These are phyloP conservation scores for Schwanniomyces etchellsii DNA, from an alignment of 1,139 yeast species.

Conservation along the genomic window DNA sequence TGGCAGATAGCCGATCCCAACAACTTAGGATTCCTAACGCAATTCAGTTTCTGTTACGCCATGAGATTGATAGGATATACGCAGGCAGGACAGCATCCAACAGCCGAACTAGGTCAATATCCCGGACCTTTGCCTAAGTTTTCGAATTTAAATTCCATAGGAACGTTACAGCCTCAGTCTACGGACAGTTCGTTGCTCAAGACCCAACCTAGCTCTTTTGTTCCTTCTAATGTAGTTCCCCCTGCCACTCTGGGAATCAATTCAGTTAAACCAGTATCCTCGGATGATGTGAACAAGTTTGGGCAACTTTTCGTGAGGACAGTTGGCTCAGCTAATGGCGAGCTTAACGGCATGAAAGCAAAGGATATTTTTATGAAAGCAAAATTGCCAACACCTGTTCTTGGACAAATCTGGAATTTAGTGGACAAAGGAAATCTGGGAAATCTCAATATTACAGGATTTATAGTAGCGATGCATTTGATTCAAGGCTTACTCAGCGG, in stretches of 20 bases:
- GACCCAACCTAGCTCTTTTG: constrained; percentile 36
- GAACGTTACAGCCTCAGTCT: constrained; percentile 27
- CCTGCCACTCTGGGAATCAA: constrained; percentile 19
- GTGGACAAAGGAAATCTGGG: constrained; percentile 78
- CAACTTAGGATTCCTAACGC: constrained; percentile 80
- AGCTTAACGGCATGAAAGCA: constrained; percentile 70
- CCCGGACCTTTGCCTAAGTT: constrained; percentile 59
- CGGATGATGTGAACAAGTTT: constrained; percentile 66
- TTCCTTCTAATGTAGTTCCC: constrained; percentile 17
- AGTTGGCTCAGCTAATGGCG: constrained; percentile 46
- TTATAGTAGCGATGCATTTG: constrained; percentile 91
- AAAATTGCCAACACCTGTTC: constrained; percentile 62
- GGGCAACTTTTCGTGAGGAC: constrained; percentile 71
- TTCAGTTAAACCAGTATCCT: constrained; percentile 55
- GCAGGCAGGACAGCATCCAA: constrained; percentile 64
- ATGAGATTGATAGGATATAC: constrained; percentile 87
- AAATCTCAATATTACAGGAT: constrained; percentile 63
- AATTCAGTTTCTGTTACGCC: constrained; percentile 77
- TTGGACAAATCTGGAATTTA: constrained; percentile 86
- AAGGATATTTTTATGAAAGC: constrained; percentile 85
- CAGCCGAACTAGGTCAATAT: constrained; percentile 44
- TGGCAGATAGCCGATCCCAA: constrained; percentile 90
- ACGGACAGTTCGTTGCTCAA: constrained; percentile 44
- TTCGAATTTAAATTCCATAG: constrained; percentile 24
- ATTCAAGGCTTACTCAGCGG: constrained; percentile 78